Conservation (phyloP, 2,329 filamentous ascomycete species). For the Fusarium ramigenum region DNA sequence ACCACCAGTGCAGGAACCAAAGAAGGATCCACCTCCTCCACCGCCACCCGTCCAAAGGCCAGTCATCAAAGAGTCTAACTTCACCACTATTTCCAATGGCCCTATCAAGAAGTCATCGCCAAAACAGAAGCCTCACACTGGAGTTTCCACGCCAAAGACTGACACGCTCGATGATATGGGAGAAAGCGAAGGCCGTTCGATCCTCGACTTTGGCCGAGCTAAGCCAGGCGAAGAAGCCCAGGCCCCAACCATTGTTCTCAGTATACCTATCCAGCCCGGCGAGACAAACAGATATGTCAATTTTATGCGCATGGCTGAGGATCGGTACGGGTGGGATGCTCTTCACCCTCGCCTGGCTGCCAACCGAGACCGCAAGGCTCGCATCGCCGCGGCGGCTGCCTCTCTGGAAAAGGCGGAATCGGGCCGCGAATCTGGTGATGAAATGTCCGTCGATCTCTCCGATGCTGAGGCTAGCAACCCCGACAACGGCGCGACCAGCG, state of each 20-base stretch:
- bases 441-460: slow-evolving; percentile 83
- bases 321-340: slow-evolving; percentile 93
- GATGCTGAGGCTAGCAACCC: slow-evolving; percentile 83
- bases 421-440: slow-evolving; percentile 75
- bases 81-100: slow-evolving; percentile 53
- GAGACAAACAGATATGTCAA: slow-evolving; percentile 93
- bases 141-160: slow-evolving; percentile 59
- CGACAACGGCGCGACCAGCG: slow-evolving; percentile 77
- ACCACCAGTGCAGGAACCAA: slow-evolving; percentile 47
- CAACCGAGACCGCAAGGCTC: slow-evolving; percentile 84
- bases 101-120: slow-evolving; percentile 58
- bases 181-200: slow-evolving; percentile 61
- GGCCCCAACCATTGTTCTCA: slow-evolving; percentile 83
- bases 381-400: slow-evolving; percentile 88
- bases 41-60: slow-evolving; percentile 46
- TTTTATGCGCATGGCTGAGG: slow-evolving; percentile 92
- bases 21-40: slow-evolving; percentile 51
- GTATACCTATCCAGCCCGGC: slow-evolving; percentile 77
- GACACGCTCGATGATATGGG: slow-evolving; percentile 59
- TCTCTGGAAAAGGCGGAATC: slow-evolving; percentile 81
- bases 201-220: slow-evolving; percentile 69
- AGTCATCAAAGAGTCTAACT: slow-evolving; percentile 52
- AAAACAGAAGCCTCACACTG: slow-evolving; percentile 56
- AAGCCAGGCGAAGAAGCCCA: slow-evolving; percentile 66
- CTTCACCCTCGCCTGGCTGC: slow-evolving; percentile 91